Evolutionary conservation across 2,329 filamentous ascomycete species (phyloP).

Genomic region (Amauroascus niger): DNA sequence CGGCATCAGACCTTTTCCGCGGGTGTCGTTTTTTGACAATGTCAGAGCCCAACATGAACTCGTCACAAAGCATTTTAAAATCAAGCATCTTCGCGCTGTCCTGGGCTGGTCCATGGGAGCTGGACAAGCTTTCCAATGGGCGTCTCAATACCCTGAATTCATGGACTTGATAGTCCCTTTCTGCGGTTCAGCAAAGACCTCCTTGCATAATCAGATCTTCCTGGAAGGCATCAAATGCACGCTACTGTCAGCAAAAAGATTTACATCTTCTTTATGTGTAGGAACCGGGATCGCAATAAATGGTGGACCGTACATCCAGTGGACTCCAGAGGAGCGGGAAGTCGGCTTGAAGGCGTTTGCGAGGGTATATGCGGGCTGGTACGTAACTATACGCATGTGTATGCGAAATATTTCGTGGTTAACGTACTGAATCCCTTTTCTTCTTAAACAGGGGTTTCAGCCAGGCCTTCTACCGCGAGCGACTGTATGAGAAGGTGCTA

Average conservation of each 20-base stretch:
- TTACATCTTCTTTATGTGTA: slow-evolving; percentile 43
- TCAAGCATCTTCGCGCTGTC: slow-evolving; percentile 53
- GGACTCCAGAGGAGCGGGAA: slow-evolving; percentile 46
- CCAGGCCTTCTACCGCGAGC: slow-evolving; percentile 66
- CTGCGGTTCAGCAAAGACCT: slow-evolving; percentile 55
- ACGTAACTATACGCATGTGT: slow-evolving; percentile 12
- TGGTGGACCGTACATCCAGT: slow-evolving; percentile 37
- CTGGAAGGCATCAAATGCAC: slow-evolving; percentile 55
- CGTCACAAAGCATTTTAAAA: slow-evolving; percentile 52
- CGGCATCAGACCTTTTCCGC: slow-evolving; percentile 49
- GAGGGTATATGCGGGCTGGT: slow-evolving; percentile 65
- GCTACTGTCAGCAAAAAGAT: slow-evolving; percentile 49
- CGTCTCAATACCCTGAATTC: slow-evolving; percentile 53
- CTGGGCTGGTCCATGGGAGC: slow-evolving; percentile 65
- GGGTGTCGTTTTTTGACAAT: slow-evolving; percentile 58
- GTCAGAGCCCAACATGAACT: slow-evolving; percentile 57
- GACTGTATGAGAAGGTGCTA: slow-evolving; percentile 54
- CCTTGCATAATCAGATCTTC: slow-evolving; percentile 59
- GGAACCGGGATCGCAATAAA: slow-evolving; percentile 36
- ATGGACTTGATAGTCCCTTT: slow-evolving; percentile 58
- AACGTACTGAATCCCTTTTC: not conserved
- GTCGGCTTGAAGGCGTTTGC: slow-evolving; percentile 60
- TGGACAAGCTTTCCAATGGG: slow-evolving; percentile 57
- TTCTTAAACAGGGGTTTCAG: slow-evolving; percentile 54
- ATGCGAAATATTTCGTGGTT: not conserved